Percentiles rank a stretch among this genome's conserved stretches.
Evolutionary conservation across 345 rosid species (phyloP).

Genomic region (Brassica napus): Da-Ae NC_063444.1:47028501-47029000

Average conservation of each 20-base stretch:
- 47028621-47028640: constrained; percentile 49
- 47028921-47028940: constrained; percentile 34
- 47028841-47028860: constrained; percentile 11
- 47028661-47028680: constrained; percentile 77
- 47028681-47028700: constrained; percentile 78
- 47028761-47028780: constrained; percentile 61
- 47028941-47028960: constrained; percentile 33
- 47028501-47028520: constrained; percentile 59
- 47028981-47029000: constrained; percentile 28
- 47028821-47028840: background rate
- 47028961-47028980: constrained; percentile 38
- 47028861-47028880: constrained; percentile 14
- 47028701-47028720: constrained; percentile 56
- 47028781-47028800: constrained; percentile 20
- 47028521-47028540: constrained; percentile 24
- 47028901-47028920: constrained; percentile 22
- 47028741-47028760: constrained; percentile 59
- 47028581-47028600: constrained; percentile 46
- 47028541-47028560: constrained; percentile 47
- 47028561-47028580: constrained; percentile 73
- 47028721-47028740: constrained; percentile 74
- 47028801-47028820: constrained; percentile 33
- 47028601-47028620: constrained; percentile 21
- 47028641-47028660: constrained; percentile 67
- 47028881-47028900: constrained; percentile 37